These are phyloP conservation scores for Verticillium zaregamsianum DNA, from an alignment of 2,329 filamentous ascomycete species.

Conservation along the genomic window DNA sequence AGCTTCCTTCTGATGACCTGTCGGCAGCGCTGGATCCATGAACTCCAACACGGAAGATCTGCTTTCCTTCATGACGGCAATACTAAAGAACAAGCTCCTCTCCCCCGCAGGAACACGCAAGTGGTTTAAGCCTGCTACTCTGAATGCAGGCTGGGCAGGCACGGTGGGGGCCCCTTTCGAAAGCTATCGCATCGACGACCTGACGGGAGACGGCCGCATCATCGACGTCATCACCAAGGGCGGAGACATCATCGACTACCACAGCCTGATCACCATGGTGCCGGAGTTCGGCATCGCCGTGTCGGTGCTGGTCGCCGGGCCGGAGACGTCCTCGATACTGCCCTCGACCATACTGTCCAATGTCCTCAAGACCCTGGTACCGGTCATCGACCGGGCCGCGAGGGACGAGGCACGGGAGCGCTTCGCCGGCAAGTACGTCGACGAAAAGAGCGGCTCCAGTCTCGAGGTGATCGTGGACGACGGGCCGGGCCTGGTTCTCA, in stretches of 20 bases:
- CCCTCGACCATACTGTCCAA: neutral
- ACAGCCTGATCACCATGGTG: constrained; percentile 33
- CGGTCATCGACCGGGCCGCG: constrained; percentile 37
- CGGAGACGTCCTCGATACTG: constrained; percentile 5
- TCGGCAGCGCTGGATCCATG: constrained; percentile 30
- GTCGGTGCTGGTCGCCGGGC: constrained; percentile 31
- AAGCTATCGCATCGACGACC: constrained; percentile 32
- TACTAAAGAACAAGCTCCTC: constrained; percentile 37
- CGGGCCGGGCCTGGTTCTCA: constrained; percentile 33
- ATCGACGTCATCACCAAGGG: constrained; percentile 44
- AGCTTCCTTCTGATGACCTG: neutral
- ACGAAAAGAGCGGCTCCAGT: constrained; percentile 30
- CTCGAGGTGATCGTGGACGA: constrained; percentile 19
- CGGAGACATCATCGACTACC: constrained; percentile 38
- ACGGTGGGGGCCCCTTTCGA: constrained; percentile 44
- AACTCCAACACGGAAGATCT: constrained; percentile 39
- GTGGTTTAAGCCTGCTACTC: constrained; percentile 40
- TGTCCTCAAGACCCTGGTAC: constrained; percentile 29
- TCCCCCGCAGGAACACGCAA: constrained; percentile 30
- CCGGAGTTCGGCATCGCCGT: constrained; percentile 42
- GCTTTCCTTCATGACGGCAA: constrained; percentile 33
- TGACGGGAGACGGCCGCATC: constrained; percentile 31
- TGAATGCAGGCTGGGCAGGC: constrained; percentile 30
- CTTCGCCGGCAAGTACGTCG: constrained; percentile 33
- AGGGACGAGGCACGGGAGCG: constrained; percentile 25